phyloP scores from a whole-genome alignment of 2,329 filamentous ascomycete genomes.

The Chrysoporthe cubensis region DNA sequence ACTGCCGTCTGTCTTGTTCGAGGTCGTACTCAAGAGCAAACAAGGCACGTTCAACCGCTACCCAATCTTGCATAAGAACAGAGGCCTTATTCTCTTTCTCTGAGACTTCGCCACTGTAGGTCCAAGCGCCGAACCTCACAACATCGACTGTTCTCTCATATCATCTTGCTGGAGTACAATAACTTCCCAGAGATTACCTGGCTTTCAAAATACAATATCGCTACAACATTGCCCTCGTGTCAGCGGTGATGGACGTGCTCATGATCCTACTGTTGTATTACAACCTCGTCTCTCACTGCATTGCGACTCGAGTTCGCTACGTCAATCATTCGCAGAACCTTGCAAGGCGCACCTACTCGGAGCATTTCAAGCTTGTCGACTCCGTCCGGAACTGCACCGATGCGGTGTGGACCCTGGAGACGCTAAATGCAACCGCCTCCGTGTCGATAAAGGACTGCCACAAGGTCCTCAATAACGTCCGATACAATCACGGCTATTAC shows the following conservation, averaged over 20 bases:
- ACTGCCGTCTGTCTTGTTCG: background rate
- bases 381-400: constrained; percentile 21
- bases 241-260: background rate
- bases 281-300: background rate
- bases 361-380: constrained; percentile 14
- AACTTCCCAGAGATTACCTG: background rate
- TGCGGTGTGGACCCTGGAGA: background rate
- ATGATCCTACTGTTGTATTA: background rate
- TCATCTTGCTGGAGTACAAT: background rate
- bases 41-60: background rate
- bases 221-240: background rate
- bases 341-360: constrained; percentile 18
- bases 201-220: background rate
- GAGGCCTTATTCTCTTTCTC: no score
- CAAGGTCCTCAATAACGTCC: constrained; percentile 6
- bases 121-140: background rate
- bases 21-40: constrained; percentile 1
- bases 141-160: background rate
- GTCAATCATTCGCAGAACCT: background rate
- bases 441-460: constrained; percentile 12
- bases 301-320: background rate
- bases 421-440: background rate
- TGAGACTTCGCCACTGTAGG: background rate
- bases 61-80: background rate
- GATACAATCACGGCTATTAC: constrained; percentile 24